These are phyloP conservation scores for Colletotrichum falcatum DNA, from an alignment of 2,329 filamentous ascomycete genomes.

Conservation along the genomic window DNA sequence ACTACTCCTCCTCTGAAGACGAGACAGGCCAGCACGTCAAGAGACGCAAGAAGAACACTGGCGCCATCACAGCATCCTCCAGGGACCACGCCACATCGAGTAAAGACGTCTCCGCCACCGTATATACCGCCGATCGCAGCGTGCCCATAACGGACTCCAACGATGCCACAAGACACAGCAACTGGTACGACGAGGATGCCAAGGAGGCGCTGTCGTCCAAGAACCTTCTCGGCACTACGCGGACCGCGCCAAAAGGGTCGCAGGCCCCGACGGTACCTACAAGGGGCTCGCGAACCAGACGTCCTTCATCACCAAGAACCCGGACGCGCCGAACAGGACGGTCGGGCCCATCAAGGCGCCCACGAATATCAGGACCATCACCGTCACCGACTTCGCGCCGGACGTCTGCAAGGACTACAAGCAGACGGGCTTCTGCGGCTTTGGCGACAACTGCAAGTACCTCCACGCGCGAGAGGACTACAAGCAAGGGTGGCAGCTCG, in stretches of 20 bases:
- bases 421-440: conserved; percentile 69
- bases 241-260: conserved; percentile 45
- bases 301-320: conserved; percentile 84
- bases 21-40: conserved; percentile 83
- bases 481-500: conserved; percentile 95
- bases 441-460: conserved; percentile 83
- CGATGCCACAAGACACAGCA: conserved; percentile 88
- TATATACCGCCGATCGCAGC: conserved; percentile 71
- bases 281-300: conserved; percentile 79
- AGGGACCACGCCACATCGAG: conserved; percentile 55
- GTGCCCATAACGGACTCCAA: conserved; percentile 75
- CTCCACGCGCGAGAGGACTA: conserved; percentile 82
- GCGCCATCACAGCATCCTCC: conserved; percentile 74
- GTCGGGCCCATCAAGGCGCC: conserved; percentile 91
- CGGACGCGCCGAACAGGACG: conserved; percentile 74
- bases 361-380: conserved; percentile 91
- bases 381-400: conserved; percentile 88
- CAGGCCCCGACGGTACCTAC: conserved; percentile 74
- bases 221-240: conserved; percentile 70
- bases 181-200: conserved; percentile 88
- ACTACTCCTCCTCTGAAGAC: conserved; percentile 80
- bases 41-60: conserved; percentile 77
- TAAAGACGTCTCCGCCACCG: conserved; percentile 62
- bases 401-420: conserved; percentile 89
- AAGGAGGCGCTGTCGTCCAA: conserved; percentile 60